A percentile compares a stretch with the other conserved stretches of the same genome.
Evolutionary conservation across 176 grass and related monocot genomes (phyloP).

Genomic region (Leersia perrieri): DNA sequence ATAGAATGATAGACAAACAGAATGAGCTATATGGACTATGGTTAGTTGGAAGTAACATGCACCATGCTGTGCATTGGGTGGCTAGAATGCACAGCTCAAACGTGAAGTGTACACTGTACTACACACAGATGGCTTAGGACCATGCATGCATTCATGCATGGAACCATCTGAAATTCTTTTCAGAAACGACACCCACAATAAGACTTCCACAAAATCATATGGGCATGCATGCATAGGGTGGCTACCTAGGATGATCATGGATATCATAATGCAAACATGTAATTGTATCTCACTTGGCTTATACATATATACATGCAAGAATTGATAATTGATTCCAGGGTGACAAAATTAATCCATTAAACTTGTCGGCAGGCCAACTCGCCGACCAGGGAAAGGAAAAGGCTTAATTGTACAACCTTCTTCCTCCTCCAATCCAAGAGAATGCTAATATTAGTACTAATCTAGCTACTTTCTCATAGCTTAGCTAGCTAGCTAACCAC

Average conservation of each 20-base stretch:
- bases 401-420: background rate
- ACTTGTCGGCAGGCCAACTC: background rate
- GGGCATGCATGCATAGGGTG: background rate
- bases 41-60: conserved; percentile 3
- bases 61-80: too few relatives aligned
- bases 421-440: background rate
- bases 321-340: background rate
- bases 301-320: background rate
- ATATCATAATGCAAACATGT: background rate
- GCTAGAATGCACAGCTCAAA: background rate
- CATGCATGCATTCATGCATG: background rate
- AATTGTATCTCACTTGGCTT: background rate
- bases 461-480: background rate
- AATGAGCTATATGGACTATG: background rate
- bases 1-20: background rate
- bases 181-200: background rate
- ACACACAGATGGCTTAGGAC: background rate
- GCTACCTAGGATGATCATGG: background rate
- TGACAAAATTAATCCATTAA: background rate
- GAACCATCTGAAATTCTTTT: background rate
- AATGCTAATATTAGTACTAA: background rate
- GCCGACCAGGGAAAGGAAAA: background rate
- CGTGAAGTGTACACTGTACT: background rate
- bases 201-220: background rate
- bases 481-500: background rate